Conservation (phyloP, 2,329 filamentous ascomycete species). For the Epichloe aotearoae region DNA sequence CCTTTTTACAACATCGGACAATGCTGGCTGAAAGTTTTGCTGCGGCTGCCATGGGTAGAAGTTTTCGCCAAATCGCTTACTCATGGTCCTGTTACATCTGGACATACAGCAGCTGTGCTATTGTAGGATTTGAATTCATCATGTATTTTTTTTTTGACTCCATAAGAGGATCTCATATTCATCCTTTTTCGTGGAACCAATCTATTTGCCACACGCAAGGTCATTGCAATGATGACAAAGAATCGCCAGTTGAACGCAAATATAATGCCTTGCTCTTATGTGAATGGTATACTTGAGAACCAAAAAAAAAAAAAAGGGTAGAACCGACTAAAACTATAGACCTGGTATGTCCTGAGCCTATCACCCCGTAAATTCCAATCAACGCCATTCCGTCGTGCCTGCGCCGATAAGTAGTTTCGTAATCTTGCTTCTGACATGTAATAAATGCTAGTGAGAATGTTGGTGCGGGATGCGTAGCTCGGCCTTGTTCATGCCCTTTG, state of each 20-base stretch:
- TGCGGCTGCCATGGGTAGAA: background rate
- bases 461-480: background rate
- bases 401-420: background rate
- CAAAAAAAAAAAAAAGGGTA: background rate
- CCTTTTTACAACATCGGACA: too few relatives aligned
- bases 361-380: background rate
- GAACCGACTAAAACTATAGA: background rate
- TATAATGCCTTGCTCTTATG: background rate
- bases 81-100: background rate
- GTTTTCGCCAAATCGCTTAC: background rate
- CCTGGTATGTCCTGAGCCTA: background rate
- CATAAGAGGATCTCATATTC: too few relatives aligned
- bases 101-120: background rate
- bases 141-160: too few relatives aligned
- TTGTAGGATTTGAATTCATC: background rate
- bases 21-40: background rate
- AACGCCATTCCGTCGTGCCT: conserved; percentile 1
- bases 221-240: background rate
- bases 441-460: background rate
- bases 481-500: background rate
- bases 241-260: background rate
- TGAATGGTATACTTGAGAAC: background rate
- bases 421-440: background rate
- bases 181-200: too few relatives aligned
- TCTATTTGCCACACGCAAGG: background rate